These are phyloP conservation scores for Penicillium cosmopolitanum DNA, from an alignment of 495 filamentous ascomycete species.

Conservation along the genomic window DNA sequence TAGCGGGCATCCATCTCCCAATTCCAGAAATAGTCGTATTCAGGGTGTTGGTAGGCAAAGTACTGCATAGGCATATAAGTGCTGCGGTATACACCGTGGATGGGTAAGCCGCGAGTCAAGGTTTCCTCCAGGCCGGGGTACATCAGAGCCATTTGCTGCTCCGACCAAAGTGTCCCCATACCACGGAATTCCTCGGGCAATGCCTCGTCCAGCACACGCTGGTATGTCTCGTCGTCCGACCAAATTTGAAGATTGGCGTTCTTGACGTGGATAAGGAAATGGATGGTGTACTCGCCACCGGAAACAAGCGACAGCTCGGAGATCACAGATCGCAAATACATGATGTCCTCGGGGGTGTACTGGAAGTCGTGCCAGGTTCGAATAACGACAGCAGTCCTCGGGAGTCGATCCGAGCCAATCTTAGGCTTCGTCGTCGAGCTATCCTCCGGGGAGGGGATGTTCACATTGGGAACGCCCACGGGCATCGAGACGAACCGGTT, in stretches of 20 bases:
- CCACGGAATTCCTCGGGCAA: conserved; percentile 87
- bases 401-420: conserved; percentile 40
- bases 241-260: conserved; percentile 67
- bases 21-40: conserved; percentile 97
- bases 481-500: conserved; percentile 52
- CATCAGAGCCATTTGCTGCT: conserved; percentile 84
- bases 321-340: conserved; percentile 62
- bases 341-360: conserved; percentile 54
- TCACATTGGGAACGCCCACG: conserved; percentile 34
- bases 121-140: conserved; percentile 83
- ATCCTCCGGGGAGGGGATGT: conserved; percentile 15
- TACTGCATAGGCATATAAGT: conserved; percentile 93
- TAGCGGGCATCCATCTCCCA: conserved; percentile 99
- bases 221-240: conserved; percentile 64
- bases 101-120: conserved; percentile 70
- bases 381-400: conserved; percentile 63
- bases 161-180: conserved; percentile 88
- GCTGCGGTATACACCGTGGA: conserved; percentile 89
- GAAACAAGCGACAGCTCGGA: conserved; percentile 65
- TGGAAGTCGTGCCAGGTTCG: conserved; percentile 66
- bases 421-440: conserved; percentile 16
- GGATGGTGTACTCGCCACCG: conserved; percentile 64
- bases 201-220: conserved; percentile 66
- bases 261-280: conserved; percentile 70
- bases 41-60: conserved; percentile 85